Evolutionary conservation across 805 yeast genomes (phyloP), one percentile per base, ranked within the genome.

Genomic region (Candida quercuum): DNA sequence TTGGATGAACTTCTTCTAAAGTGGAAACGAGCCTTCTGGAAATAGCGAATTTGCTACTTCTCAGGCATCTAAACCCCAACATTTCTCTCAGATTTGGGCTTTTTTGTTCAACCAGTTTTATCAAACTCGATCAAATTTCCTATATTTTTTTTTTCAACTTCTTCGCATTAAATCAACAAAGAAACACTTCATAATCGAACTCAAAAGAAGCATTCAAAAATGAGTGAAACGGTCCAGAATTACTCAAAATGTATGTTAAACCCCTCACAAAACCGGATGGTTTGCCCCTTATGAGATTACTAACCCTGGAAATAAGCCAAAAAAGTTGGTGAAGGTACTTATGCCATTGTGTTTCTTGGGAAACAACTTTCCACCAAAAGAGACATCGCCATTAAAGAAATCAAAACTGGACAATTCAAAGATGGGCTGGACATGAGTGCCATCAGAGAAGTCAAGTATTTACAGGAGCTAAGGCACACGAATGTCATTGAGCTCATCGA

Each of bases 341-440:
- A 91, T 66, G 99, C 99, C 33, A 95, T 89, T 39, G 99, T 93
- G 6, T 87, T 81, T 52, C 69, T 89, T 13, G 98, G 98, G 2
- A 76, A 71, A 28, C 83, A 83, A 54, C 48, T 67, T 11, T 67
- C 63, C 34, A 71, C 76, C 21, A 63, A 59, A 6, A 61, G 89
- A 37, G 68, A 71, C 36, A 81, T 93, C 24, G 99, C 99, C 47
- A 81, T 94, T 42, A 93, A 93, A 56, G 96, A 88, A 66, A 93
- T 93, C 69, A 93, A 93, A 54, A 83, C 95, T 0, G 94, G 95
- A 2, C 81, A 84, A 42, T 89, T 89, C 66, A 87, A 88, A 58
- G 98, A 93, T 63, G 99, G 99, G 0, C 64, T 93, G 36, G 99
- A 93, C 62, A 91, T 93, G 96, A 84, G 95, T 19, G 99, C 99